These are phyloP conservation scores for Hypoxylon sp. DNA, from an alignment of 2,329 filamentous ascomycete genomes.

Conservation along the genomic window DNA sequence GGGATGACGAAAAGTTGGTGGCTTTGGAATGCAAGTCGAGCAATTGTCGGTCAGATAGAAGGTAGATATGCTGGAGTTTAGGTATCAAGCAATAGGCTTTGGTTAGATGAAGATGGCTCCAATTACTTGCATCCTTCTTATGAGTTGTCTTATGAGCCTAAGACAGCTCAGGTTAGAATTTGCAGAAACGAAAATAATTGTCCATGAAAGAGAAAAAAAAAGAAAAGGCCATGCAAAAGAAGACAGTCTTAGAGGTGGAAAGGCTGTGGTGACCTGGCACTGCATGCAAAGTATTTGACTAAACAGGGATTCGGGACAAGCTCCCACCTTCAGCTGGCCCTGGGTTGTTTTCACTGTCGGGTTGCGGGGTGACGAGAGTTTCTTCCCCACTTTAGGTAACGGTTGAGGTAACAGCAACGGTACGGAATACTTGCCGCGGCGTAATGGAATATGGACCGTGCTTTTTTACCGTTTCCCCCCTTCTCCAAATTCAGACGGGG, in stretches of 20 bases:
- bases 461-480: slow-evolving; percentile 15
- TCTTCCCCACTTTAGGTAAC: slow-evolving; percentile 28
- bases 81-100: slow-evolving; percentile 33
- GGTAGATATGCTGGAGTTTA: slow-evolving; percentile 9
- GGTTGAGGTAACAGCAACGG: slow-evolving; percentile 21
- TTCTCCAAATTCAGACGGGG: background rate
- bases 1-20: slow-evolving; percentile 26
- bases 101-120: slow-evolving; percentile 27
- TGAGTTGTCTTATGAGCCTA: slow-evolving; percentile 16
- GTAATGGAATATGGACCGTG: slow-evolving; percentile 5
- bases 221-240: slow-evolving; percentile 24
- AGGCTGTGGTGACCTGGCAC: slow-evolving; percentile 50
- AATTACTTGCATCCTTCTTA: slow-evolving; percentile 24
- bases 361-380: slow-evolving; percentile 48
- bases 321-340: slow-evolving; percentile 38
- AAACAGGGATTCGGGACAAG: slow-evolving; percentile 35
- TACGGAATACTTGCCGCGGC: slow-evolving; percentile 8
- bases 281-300: slow-evolving; percentile 42
- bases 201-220: slow-evolving; percentile 29
- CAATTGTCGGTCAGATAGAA: slow-evolving; percentile 16
- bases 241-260: slow-evolving; percentile 33
- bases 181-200: slow-evolving; percentile 21
- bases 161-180: slow-evolving; percentile 15
- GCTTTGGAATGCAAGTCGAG: slow-evolving; percentile 37
- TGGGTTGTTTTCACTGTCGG: slow-evolving; percentile 46